Percentiles rank a stretch among this genome's conserved stretches.
These are phyloP conservation scores for Rhizophora mangle DNA, from an alignment of 345 rosid genomes.

Conservation along the genomic window DNA sequence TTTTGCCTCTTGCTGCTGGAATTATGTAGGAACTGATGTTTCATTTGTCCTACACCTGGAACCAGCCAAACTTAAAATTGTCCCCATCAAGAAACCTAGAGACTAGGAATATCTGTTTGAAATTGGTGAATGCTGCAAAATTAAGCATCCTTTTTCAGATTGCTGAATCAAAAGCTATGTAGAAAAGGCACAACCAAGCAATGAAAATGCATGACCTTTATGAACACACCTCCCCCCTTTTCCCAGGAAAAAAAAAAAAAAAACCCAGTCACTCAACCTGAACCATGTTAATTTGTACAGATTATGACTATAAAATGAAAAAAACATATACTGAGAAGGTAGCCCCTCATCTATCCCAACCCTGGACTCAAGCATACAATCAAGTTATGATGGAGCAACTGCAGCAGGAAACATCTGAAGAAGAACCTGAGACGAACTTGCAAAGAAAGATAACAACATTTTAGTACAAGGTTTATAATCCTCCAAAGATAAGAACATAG, in stretches of 20 bases:
- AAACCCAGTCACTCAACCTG: neutral
- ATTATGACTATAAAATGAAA: too few species aligned
- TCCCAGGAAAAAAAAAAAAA: neutral
- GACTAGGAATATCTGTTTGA: slow-evolving; percentile 1
- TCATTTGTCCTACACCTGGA: slow-evolving; percentile 27
- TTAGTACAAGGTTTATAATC: neutral
- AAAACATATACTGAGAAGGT: too few species aligned
- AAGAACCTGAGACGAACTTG: neutral
- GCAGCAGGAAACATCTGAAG: too few species aligned
- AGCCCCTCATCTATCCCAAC: too few species aligned
- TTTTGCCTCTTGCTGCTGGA: slow-evolving; percentile 50
- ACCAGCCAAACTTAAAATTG: slow-evolving; percentile 45
- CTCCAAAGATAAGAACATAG: neutral
- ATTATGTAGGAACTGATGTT: slow-evolving; percentile 21
- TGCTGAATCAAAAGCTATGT: neutral
- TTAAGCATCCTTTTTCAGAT: neutral
- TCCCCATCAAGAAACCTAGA: slow-evolving; percentile 36
- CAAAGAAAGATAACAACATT: neutral
- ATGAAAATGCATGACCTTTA: neutral
- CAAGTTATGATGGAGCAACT: neutral
- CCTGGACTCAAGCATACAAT: too few species aligned
- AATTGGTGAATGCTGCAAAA: slow-evolving; percentile 13
- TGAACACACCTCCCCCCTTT: neutral
- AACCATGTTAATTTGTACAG: neutral
- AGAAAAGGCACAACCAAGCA: neutral